Evolutionary conservation across 1,284 basidiomycete genomes (phyloP).

Genomic region (Leccinum pallidistipes): DNA sequence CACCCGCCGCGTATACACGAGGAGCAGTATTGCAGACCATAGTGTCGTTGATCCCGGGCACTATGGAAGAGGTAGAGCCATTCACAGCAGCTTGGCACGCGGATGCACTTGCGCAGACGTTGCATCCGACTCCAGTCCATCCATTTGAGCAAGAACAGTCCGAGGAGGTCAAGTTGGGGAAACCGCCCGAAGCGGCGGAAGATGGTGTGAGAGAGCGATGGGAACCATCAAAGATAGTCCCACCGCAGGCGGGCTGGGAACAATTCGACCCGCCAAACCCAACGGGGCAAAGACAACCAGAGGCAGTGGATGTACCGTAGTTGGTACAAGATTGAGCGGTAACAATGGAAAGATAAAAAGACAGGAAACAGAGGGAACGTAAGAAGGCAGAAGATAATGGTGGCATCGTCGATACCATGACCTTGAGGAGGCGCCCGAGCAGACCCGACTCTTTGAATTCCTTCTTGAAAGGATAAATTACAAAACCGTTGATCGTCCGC

Average conservation of each 20-base stretch:
- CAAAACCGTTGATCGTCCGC: too few relatives aligned
- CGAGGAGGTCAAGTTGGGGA: conserved; percentile 61
- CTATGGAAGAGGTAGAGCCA: conserved; percentile 24
- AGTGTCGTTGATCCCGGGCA: conserved; percentile 51
- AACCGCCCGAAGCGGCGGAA: conserved; percentile 42
- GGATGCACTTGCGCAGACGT: conserved; percentile 61
- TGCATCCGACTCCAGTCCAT: conserved; percentile 79
- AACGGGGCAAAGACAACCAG: conserved; percentile 69
- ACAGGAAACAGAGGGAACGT: conserved; percentile 10
- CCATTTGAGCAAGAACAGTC: conserved; percentile 67
- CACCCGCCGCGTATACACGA: conserved; percentile 61
- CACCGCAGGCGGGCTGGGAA: conserved; percentile 71
- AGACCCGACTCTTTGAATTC: too few relatives aligned
- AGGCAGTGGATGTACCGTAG: conserved; percentile 56
- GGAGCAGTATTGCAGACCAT: conserved; percentile 63
- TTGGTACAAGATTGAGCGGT: conserved; percentile 67
- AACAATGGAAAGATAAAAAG: conserved; percentile 18
- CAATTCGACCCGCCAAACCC: conserved; percentile 77
- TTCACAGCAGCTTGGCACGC: conserved; percentile 58
- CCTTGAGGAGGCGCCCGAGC: not conserved
- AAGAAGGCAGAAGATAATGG: not conserved
- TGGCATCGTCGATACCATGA: not conserved
- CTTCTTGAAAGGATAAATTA: too few relatives aligned
- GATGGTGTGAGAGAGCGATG: conserved; percentile 47
- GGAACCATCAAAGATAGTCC: conserved; percentile 73